Evolutionary conservation across 148 eudicot genomes (phyloP), one percentile per base, ranked within the genome.

Genomic region (Nepenthes mirabilis): DNA sequence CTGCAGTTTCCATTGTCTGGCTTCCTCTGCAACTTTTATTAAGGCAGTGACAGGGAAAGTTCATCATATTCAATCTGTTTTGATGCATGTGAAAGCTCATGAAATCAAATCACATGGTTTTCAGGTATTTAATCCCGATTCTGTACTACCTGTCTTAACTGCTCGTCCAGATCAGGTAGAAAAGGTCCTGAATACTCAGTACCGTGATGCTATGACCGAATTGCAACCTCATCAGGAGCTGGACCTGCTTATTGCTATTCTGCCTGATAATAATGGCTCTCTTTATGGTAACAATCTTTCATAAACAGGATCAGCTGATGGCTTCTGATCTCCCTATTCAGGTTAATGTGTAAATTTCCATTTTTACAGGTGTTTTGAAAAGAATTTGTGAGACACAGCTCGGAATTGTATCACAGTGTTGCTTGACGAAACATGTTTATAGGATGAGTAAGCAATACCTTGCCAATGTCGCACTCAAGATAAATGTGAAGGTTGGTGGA

Each of bases 401-500:
- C 11, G 48, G 48, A 6, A 45, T 45, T 45, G 48, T 45, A 5
- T 45, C 48, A 45, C 48, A 45, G 48, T 45, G 48, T 45, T 45
- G 48, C 11, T 5, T 5, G 48, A 45, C 48, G 11, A 45, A 45
- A 11, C 48, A 45, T 45, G 48, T 45, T 6, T 45, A 5, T 45
- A 45, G 48, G 48, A 45, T 45, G 11, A 45, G 48, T 11, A 45
- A 45, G 48, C 48, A 45, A 45, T 45, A 45, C 48, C 11, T 45
- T 6, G 48, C 48, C 6, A 45, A 45, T 45, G 48, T 45, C 11
- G 48, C 48, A 0, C 48, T 45, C 48, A 45, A 45, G 48, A 45
- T 45, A 45, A 45, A 45, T 45, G 48, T 45, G 8, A 45, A 93
- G 96, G 84, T 73, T 61, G 98, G 98, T n/a, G 96, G 98, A 3